Base-by-base conservation (phyloP, 1,284 basidiomycete species). In the Ceratobasidium sp. region DNA sequence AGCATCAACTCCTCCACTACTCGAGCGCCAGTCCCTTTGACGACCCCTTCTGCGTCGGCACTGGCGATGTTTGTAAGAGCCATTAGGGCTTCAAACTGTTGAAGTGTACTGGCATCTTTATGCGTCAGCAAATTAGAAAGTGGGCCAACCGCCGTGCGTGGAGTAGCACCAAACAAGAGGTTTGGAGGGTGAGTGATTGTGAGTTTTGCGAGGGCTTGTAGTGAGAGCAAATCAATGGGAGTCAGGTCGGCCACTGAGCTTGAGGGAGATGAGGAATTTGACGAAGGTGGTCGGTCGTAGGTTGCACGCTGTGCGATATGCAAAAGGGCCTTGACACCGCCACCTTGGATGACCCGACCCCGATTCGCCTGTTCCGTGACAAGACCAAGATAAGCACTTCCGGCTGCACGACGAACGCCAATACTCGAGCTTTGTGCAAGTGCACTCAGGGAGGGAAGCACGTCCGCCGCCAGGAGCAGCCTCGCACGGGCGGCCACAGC, bases 31-130 rank as follows among this genome's bases (percentile, higher is more conserved):
- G 88, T 86, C 4, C 81, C 75, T 18, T 75, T 70, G n/a, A 77
- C 71, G 55, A 63, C 73, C 13, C 60, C 70, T 42, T 79, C 80
- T 28, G 75, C 90, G 77, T 90, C 90, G 69, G 94, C 89, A n/a
- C 95, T 96, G 0, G 97, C 93, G 49, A 99, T 86, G 84, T 99
- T 99, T 3, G 97, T 99, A 67, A 99, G 89, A 0, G 97, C 97
- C 95, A 99, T 97, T 80, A 97, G 88, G 2, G 93, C 91, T 85
- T 99, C 97, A 83, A 99, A 99, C 61, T 90, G 90, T 83, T 98
- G 96, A 18, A 99, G 87, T 46, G 94, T 89, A 40, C 86, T 91
- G 0, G 95, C 90, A 0, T 89, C 88, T 0, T 91, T 85, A 82
- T 94, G 90, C 63, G 91, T 88, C 49, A 98, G 87, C 75, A 97